Conservation (phyloP, 179 eudicot species). For the Monotropa hypopitys region DNA sequence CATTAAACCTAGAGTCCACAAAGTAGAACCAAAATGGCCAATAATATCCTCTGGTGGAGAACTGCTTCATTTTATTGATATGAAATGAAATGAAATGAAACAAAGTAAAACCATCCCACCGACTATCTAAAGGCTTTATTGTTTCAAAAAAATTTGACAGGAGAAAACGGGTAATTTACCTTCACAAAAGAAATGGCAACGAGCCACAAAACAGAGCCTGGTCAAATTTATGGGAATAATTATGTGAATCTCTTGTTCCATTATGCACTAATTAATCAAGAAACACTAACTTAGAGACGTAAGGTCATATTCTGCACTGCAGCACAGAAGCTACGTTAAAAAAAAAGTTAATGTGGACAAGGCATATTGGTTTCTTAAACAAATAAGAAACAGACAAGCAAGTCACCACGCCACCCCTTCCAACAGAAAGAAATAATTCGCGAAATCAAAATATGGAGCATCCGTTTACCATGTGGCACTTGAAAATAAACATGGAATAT, state of each 20-base stretch:
- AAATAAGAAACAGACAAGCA: neutral
- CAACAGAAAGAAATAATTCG: neutral
- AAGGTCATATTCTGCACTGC: neutral
- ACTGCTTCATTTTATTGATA: neutral
- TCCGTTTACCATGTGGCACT: neutral
- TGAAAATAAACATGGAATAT: neutral
- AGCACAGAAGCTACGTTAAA: neutral
- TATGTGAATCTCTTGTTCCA: neutral
- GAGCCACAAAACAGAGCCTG: neutral
- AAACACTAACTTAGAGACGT: neutral
- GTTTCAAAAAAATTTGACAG: neutral
- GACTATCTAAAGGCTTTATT: neutral
- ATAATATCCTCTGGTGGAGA: neutral
- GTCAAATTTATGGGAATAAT: neutral
- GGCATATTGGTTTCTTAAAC: neutral
- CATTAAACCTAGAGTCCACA: neutral
- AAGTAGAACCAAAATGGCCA: neutral
- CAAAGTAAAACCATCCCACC: neutral
- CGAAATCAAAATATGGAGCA: neutral
- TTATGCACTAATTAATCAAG: neutral
- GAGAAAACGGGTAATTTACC: neutral
- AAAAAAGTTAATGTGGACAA: neutral
- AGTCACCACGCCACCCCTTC: neutral
- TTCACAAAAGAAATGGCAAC: neutral
- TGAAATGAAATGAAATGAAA: neutral